These are phyloP conservation scores for Candida vartiovaarae DNA, from an alignment of 805 yeast species.

Conservation along the genomic window DNA sequence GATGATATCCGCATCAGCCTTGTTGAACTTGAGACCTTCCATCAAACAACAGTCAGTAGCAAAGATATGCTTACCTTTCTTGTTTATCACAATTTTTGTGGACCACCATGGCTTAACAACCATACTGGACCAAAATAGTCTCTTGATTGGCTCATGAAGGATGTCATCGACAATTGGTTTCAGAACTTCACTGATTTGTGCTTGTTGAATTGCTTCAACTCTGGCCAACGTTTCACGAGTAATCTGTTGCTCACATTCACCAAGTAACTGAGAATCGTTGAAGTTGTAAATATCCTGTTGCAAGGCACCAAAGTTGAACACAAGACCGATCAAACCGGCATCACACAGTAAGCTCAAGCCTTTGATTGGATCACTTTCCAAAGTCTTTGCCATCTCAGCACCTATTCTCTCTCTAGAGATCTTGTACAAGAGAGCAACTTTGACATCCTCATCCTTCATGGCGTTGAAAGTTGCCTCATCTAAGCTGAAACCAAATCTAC, in stretches of 20 bases:
- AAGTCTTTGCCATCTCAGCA: constrained; percentile 70
- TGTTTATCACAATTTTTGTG: constrained; percentile 30
- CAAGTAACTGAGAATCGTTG: constrained; percentile 10
- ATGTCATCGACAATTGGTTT: not conserved
- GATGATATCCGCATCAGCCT: constrained; percentile 45
- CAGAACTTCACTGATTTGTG: not conserved
- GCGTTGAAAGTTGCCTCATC: constrained; percentile 50
- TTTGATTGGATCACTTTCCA: constrained; percentile 57
- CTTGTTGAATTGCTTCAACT: constrained; percentile 1
- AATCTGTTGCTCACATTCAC: constrained; percentile 4
- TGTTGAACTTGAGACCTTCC: constrained; percentile 66
- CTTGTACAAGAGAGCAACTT: constrained; percentile 53
- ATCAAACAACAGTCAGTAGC: constrained; percentile 48
- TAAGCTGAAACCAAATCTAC: constrained; percentile 63
- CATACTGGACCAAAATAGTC: constrained; percentile 34
- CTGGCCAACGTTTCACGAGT: constrained; percentile 19
- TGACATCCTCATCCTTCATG: constrained; percentile 56
- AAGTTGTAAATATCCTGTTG: constrained; percentile 17
- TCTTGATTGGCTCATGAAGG: constrained; percentile 7
- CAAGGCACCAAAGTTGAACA: constrained; percentile 39
- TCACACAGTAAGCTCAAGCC: constrained; percentile 56
- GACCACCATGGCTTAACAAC: constrained; percentile 45
- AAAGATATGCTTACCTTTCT: constrained; percentile 26
- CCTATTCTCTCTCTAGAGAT: constrained; percentile 91
- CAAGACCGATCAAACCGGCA: constrained; percentile 47